Evolutionary conservation across 148 eudicot species (phyloP), one percentile per base, ranked within the genome.

Genomic region (Pharnaceum exiguum): DNA sequence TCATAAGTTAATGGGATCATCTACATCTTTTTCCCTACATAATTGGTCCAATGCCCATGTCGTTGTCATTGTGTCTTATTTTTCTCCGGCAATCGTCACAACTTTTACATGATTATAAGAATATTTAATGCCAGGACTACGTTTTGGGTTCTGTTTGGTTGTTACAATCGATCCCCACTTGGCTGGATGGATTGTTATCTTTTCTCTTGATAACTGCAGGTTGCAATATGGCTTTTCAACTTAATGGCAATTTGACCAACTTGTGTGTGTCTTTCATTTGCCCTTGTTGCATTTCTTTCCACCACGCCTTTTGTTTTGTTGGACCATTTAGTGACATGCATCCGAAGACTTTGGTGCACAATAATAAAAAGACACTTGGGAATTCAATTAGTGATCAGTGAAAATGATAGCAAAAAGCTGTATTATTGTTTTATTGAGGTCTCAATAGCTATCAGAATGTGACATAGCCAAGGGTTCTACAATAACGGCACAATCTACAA

Each of bases 61-160:
- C 53, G 57, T 56, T 58, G 35, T 70, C 61, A 36, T 3, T 52
- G 36, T 79, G 83, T 69, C 70, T 39, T 31, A 44, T 30, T 47
- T 50, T 72, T 68, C 43, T 60, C 69, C 79, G 69, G 70, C 86
- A 84, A 53, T 63, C 24, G 62, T 52, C 69, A 66, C 54, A 32
- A 68, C 60, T 75, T 46, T 2, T 76, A 77, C 71, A 60, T 67
- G n/a, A n/a, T 59, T 46, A 35, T 31, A 63, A 57, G 63, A 72
- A 59, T 65, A 59, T 69, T 54, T 57, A 69, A 65, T 74, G 77
- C 67, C 71, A 61, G 57, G 59, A 54, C 69, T 55, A 36, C 51
- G 27, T 28, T 48, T 61, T 43, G 26, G 57, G 60, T 28, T 72
- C 55, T 59, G 67, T 52, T 73, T 55, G 43, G 63, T 46, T 46